phyloP scores from a whole-genome alignment of 805 yeast genomes.

The Starmerella geochares region DNA sequence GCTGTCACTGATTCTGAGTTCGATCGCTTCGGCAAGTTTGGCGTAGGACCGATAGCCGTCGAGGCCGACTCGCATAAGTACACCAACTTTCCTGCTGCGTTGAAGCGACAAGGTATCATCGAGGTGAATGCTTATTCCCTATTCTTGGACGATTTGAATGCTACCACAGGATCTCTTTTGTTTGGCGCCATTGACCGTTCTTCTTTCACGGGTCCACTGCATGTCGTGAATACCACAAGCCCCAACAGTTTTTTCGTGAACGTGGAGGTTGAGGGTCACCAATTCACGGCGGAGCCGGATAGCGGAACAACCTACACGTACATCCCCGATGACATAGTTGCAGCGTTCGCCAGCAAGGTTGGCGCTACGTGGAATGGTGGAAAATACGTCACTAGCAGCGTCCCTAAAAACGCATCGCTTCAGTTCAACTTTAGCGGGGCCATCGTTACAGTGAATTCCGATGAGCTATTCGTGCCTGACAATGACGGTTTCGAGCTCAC shows the following conservation, averaged over 20 bases:
- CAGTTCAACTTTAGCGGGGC: constrained; percentile 23
- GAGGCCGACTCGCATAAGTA: constrained; percentile 15
- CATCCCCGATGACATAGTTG: constrained; percentile 31
- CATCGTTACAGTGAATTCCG: constrained; percentile 21
- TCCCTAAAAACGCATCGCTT: background rate
- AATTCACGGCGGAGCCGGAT: constrained; percentile 33
- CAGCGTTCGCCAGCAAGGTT: constrained; percentile 9
- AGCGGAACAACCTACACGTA: constrained; percentile 42
- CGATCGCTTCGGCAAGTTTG: constrained; percentile 2
- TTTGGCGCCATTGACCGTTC: constrained; percentile 64
- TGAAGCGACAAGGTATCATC: constrained; percentile 36
- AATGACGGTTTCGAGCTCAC: constrained; percentile 10
- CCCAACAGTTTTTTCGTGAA: constrained; percentile 10
- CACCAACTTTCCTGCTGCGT: constrained; percentile 30
- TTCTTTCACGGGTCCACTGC: constrained; percentile 44
- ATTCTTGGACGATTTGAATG: constrained; percentile 33
- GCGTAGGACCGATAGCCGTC: background rate
- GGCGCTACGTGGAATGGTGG: constrained; percentile 10
- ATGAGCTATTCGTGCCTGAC: constrained; percentile 24
- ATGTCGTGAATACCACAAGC: constrained; percentile 4
- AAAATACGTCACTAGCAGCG: constrained; percentile 6
- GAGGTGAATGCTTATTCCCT: constrained; percentile 38
- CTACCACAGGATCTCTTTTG: constrained; percentile 21
- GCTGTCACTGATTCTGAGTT: background rate
- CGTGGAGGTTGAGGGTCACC: constrained; percentile 13